phyloP scores from a whole-genome alignment of 352 stramenopile species.

The Pythium periplocum region DNA sequence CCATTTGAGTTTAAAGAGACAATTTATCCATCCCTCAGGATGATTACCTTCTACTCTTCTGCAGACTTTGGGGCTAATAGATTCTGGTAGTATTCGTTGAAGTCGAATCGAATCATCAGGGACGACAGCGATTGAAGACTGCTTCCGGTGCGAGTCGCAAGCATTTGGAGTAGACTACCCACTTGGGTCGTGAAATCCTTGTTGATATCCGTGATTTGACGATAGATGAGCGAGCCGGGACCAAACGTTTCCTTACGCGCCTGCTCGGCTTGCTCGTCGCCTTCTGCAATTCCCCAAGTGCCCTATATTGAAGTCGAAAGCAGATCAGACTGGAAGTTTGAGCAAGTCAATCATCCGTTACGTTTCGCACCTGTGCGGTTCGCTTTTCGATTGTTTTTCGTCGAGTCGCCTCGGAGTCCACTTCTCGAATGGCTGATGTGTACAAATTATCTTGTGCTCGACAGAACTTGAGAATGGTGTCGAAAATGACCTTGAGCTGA shows the following conservation, averaged over 20 bases:
- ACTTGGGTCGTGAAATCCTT: conserved; percentile 66
- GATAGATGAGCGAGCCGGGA: conserved; percentile 38
- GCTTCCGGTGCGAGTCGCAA: conserved; percentile 22
- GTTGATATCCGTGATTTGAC: conserved; percentile 61
- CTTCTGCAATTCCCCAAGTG: conserved; percentile 51
- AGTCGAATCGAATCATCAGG: conserved; percentile 87
- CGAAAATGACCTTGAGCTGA: conserved; percentile 79
- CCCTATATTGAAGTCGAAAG: conserved; percentile 19
- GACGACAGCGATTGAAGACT: conserved; percentile 81
- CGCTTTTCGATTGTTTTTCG: conserved; percentile 40
- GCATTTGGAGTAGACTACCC: conserved; percentile 59
- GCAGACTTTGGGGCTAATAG: conserved; percentile 31
- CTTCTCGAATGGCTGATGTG: conserved; percentile 66
- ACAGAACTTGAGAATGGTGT: conserved; percentile 79
- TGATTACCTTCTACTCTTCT: conserved; percentile 32
- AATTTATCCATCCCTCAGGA: background rate
- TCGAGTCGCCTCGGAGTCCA: conserved; percentile 49
- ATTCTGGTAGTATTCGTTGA: conserved; percentile 87
- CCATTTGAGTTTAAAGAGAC: background rate
- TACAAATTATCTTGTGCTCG: conserved; percentile 81
- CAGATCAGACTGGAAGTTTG: too few relatives aligned
- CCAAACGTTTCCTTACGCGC: conserved; percentile 32
- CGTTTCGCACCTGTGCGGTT: conserved; percentile 35
- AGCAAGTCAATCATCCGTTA: too few relatives aligned
- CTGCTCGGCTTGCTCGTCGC: conserved; percentile 40